Evolutionary conservation across 345 rosid genomes (phyloP).

Genomic region (Linum usitatissimum): DNA sequence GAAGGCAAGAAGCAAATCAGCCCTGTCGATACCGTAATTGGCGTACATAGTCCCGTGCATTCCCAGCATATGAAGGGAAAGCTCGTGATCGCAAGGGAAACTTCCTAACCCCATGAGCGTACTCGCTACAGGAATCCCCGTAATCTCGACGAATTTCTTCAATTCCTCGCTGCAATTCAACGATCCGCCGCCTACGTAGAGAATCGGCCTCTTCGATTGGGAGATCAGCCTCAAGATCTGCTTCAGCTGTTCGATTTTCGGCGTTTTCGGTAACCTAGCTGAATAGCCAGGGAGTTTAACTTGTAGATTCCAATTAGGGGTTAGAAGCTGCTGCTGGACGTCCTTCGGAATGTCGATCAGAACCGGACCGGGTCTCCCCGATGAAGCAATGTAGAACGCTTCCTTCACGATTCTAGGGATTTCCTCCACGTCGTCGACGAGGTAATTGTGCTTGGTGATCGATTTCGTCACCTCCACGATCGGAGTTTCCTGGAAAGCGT

Average conservation of each 20-base stretch:
- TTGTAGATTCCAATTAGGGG: not conserved
- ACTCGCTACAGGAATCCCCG: constrained; percentile 1
- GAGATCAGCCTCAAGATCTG: not conserved
- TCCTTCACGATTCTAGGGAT: constrained; percentile 3
- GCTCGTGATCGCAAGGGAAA: not conserved
- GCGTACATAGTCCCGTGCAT: constrained; percentile 5
- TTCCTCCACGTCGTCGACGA: not conserved
- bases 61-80: not conserved
- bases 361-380: constrained; percentile 1
- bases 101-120: not conserved
- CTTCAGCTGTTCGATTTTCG: not conserved
- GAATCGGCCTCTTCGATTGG: not conserved
- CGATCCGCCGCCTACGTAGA: constrained; percentile 3
- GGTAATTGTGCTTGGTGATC: constrained; percentile 4
- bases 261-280: not conserved
- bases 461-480: constrained; percentile 2
- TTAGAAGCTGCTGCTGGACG: not conserved
- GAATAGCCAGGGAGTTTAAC: not conserved
- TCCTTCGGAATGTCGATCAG: constrained; percentile 2
- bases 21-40: not conserved
- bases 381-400: not conserved
- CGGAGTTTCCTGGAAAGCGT: constrained; percentile 2
- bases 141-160: not conserved
- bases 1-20: not conserved
- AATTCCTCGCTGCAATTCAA: constrained; percentile 1